These are phyloP conservation scores for Nyssa sinensis DNA, from an alignment of 148 eudicot species.

Conservation along the genomic window DNA sequence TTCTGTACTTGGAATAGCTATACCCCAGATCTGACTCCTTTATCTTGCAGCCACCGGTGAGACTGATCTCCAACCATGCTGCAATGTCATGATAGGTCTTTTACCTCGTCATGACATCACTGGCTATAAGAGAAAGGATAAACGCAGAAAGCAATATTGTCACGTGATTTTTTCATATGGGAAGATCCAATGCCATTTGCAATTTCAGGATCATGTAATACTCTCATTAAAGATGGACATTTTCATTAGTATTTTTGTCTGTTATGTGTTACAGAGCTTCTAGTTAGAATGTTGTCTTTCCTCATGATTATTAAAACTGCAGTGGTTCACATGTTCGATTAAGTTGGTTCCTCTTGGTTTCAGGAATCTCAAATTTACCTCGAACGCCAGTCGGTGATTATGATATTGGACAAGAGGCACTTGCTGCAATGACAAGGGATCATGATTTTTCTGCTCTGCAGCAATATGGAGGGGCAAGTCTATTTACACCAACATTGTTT, in stretches of 20 bases:
- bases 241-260: background rate
- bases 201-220: background rate
- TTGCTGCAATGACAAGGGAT: conserved; percentile 64
- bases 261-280: background rate
- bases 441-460: conserved; percentile 62
- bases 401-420: conserved; percentile 54
- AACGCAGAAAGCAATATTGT: too few species aligned
- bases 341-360: background rate
- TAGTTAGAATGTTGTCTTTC: background rate
- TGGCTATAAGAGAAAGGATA: too few species aligned
- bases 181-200: too few species aligned
- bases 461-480: conserved; percentile 73
- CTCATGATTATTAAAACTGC: background rate
- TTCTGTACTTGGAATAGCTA: too few species aligned
- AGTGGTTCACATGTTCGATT: background rate
- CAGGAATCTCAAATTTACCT: conserved; percentile 39
- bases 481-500: background rate
- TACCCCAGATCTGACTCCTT: too few species aligned
- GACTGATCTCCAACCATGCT: too few species aligned
- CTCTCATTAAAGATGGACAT: background rate
- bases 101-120: too few species aligned
- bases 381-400: conserved; percentile 42
- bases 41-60: too few species aligned
- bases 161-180: too few species aligned
- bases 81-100: too few species aligned